These are phyloP conservation scores for Lactifluus rugatus DNA, from an alignment of 768 basidiomycete genomes.

Conservation along the genomic window DNA sequence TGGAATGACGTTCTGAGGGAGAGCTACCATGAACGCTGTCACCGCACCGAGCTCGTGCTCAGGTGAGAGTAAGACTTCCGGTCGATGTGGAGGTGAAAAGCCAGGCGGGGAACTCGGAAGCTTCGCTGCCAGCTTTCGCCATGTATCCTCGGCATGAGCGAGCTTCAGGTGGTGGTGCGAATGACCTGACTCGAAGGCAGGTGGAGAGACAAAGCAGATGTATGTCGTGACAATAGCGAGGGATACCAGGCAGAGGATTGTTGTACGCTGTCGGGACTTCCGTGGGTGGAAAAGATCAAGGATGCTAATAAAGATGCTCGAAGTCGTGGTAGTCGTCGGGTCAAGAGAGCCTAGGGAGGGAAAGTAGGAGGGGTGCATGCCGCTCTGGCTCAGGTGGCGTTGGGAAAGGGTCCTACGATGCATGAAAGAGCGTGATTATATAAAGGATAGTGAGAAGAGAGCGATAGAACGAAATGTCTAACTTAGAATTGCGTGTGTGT, in stretches of 20 bases:
- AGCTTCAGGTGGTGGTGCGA: neutral
- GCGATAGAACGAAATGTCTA: neutral
- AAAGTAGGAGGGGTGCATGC: neutral
- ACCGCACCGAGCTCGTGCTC: slow-evolving; percentile 67
- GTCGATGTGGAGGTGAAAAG: slow-evolving; percentile 21
- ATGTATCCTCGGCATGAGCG: neutral
- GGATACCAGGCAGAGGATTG: slow-evolving; percentile 15
- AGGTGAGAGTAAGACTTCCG: slow-evolving; percentile 39
- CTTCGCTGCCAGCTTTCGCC: slow-evolving; percentile 9
- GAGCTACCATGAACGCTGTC: slow-evolving; percentile 60
- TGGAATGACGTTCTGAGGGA: slow-evolving; percentile 70
- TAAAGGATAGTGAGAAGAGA: slow-evolving; percentile 4
- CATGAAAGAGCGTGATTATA: slow-evolving; percentile 12
- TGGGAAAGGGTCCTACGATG: slow-evolving; percentile 15
- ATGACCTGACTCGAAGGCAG: neutral
- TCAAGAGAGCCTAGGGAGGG: neutral
- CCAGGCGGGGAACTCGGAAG: slow-evolving; percentile 13
- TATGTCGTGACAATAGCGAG: slow-evolving; percentile 12
- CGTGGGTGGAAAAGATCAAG: slow-evolving; percentile 13
- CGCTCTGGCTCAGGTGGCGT: slow-evolving; percentile 1
- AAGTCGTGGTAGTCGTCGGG: neutral
- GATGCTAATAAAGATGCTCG: neutral
- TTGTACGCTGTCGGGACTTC: slow-evolving; percentile 14
- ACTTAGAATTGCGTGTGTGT: neutral
- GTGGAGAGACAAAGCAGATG: slow-evolving; percentile 16